A percentile compares a stretch with the other conserved stretches of the same genome.
These are phyloP conservation scores for Leucosporidium scottii DNA, from an alignment of 768 basidiomycete species.

Conservation along the genomic window DNA sequence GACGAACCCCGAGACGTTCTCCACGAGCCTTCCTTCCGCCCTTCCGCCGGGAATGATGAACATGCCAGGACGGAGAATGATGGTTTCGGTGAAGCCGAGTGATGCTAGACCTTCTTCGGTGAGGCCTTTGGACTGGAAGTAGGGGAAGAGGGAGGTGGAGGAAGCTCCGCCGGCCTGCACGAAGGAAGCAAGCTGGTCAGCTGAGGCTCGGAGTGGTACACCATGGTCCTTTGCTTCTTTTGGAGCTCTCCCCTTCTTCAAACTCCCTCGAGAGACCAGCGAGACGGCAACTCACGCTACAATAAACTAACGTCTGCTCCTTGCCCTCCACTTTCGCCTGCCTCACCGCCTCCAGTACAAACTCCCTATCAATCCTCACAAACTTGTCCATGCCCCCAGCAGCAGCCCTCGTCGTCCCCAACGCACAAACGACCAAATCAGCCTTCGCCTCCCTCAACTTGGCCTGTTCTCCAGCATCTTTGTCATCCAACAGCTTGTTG, in stretches of 20 bases:
- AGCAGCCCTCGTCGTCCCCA: slow-evolving; percentile 58
- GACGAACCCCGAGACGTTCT: slow-evolving; percentile 48
- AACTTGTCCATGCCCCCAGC: slow-evolving; percentile 63
- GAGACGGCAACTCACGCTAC: slow-evolving; percentile 32
- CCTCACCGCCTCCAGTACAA: slow-evolving; percentile 51
- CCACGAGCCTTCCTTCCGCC: slow-evolving; percentile 44
- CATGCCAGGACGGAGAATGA: slow-evolving; percentile 61
- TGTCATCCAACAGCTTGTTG: slow-evolving; percentile 59
- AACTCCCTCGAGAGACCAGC: no score
- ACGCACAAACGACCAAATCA: slow-evolving; percentile 68
- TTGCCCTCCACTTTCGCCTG: slow-evolving; percentile 54
- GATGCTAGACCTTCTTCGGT: slow-evolving; percentile 64
- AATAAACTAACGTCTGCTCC: slow-evolving; percentile 60
- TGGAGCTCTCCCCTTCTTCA: no score
- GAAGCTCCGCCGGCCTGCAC: slow-evolving; percentile 1
- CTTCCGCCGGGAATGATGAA: slow-evolving; percentile 50
- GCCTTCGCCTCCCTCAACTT: slow-evolving; percentile 51
- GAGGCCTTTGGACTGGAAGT: slow-evolving; percentile 41
- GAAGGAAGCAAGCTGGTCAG: slow-evolving; percentile 15
- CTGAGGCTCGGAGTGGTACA: no score
- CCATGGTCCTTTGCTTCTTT: no score
- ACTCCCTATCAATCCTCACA: slow-evolving; percentile 72
- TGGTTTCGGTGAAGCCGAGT: slow-evolving; percentile 63
- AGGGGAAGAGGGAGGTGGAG: slow-evolving; percentile 5
- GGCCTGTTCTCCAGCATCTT: slow-evolving; percentile 53